Evolutionary conservation across 345 rosid genomes (phyloP), one percentile per base, ranked within the genome.

Genomic region (Citrus trifoliata): DNA sequence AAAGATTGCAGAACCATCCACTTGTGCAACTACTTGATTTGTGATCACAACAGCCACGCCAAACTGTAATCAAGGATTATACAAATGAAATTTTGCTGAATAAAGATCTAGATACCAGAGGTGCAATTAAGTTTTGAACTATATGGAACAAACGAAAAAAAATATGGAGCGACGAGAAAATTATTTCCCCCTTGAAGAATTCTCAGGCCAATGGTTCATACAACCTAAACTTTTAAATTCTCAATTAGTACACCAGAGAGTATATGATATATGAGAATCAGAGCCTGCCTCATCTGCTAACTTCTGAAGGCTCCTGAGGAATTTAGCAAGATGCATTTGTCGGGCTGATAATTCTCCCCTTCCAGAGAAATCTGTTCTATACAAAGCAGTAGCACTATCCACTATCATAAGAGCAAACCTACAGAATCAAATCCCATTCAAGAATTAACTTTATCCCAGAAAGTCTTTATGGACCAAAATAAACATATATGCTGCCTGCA

Each of bases 271-370:
- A 73, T 60, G 28, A 61, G 67, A 25, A 21, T 63, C 38, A 25
- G 12, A 75, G 67, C 55, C 67, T 78, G 92, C 99, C 99, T 96
- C 98, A 83, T 96, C 99, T 30, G 97, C 97, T 83, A 96, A 81
- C 82, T 93, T 96, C 88, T 96, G 98, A 70, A 96, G 95, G 81
- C 98, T 91, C 86, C 98, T 89, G 58, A 94, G 91, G 83, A 96
- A 96, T 85, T 96, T 96, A 7, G 97, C 99, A 40, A 96, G 98
- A 88, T 96, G 99, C 99, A 93, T 96, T 83, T 96, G 99, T 75
- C 97, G 87, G 12, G 98, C 98, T 24, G 98, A 93, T 73, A 96
- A 90, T 83, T 94, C 99, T 56, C 98, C 99, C 76, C 99, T 91
- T 71, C 98, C 99, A 42, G 90, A 87, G 83, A 93, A 96, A 89